Evolutionary conservation across 257 asterid species (phyloP).

Genomic region (Misopates orontium): DNA sequence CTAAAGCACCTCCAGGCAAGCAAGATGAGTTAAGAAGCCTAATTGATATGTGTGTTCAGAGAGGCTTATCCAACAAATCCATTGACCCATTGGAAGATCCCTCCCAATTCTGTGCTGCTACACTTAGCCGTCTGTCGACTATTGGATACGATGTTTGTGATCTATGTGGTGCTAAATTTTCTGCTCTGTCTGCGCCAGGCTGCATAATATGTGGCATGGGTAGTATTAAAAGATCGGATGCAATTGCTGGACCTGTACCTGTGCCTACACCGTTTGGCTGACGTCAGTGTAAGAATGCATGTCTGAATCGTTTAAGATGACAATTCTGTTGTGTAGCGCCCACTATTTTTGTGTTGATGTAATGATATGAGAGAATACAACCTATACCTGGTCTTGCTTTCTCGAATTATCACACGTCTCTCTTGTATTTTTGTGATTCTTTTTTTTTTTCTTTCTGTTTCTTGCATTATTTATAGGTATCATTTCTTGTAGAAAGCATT

Average conservation of each 20-base stretch:
- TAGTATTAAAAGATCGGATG: slow-evolving; percentile 96
- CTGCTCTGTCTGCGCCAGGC: slow-evolving; percentile 89
- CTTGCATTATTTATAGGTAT: no score
- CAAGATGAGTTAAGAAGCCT: slow-evolving; percentile 96
- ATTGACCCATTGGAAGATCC: slow-evolving; percentile 97
- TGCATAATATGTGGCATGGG: slow-evolving; percentile 99
- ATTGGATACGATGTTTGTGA: slow-evolving; percentile 97
- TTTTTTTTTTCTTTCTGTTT: no score
- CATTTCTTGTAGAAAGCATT: no score
- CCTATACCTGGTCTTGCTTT: no score
- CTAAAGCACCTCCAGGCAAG: slow-evolving; percentile 94
- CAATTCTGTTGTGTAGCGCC: neutral
- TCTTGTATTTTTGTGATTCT: no score
- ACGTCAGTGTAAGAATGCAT: slow-evolving; percentile 17
- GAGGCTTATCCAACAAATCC: slow-evolving; percentile 90
- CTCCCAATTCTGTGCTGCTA: slow-evolving; percentile 94
- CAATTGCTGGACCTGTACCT: slow-evolving; percentile 84
- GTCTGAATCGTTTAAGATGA: neutral
- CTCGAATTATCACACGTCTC: no score
- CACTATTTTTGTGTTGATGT: no score
- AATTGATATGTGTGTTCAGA: slow-evolving; percentile 82
- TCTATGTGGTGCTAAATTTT: slow-evolving; percentile 96
- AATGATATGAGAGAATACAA: no score
- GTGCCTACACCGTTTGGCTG: slow-evolving; percentile 93
- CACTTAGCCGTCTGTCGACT: slow-evolving; percentile 92